These are phyloP conservation scores for Peronospora belbahrii DNA, from an alignment of 352 stramenopile species.

Conservation along the genomic window DNA sequence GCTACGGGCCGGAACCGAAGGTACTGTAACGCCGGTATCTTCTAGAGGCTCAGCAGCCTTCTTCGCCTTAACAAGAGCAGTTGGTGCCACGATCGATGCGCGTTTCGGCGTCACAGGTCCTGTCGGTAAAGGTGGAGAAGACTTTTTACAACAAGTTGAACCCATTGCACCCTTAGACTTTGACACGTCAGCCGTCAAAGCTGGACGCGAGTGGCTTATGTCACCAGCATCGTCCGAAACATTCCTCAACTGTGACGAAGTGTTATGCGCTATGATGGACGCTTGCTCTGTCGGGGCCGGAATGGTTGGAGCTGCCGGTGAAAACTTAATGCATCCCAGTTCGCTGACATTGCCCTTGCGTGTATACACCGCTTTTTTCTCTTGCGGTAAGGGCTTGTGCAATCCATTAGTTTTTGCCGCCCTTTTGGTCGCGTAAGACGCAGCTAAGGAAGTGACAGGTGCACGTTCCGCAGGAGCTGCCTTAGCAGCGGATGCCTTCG, in stretches of 20 bases:
- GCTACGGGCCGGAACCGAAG: conserved; percentile 12
- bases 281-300: conserved; percentile 23
- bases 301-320: conserved; percentile 14
- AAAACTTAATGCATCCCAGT: conserved; percentile 20
- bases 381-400: conserved; percentile 7
- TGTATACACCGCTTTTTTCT: conserved; percentile 8
- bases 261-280: conserved; percentile 27
- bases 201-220: not conserved
- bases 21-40: not conserved
- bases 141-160: conserved; percentile 14
- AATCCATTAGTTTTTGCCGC: conserved; percentile 8
- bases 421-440: conserved; percentile 25
- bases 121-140: conserved; percentile 4
- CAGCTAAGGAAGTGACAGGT: conserved; percentile 23
- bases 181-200: not conserved
- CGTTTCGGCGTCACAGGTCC: conserved; percentile 22
- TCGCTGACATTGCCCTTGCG: conserved; percentile 11
- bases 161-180: conserved; percentile 8
- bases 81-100: conserved; percentile 27
- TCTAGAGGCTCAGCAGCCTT: conserved; percentile 17
- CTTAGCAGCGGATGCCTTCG: not conserved
- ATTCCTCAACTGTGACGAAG: conserved; percentile 25
- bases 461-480: conserved; percentile 25
- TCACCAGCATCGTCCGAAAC: not conserved
- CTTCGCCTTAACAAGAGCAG: conserved; percentile 29